Percentiles rank a stretch among this genome's conserved stretches.
Evolutionary conservation across 371 early-diverging fungal species (phyloP).

Genomic region (Rhizopus sp.): DNA sequence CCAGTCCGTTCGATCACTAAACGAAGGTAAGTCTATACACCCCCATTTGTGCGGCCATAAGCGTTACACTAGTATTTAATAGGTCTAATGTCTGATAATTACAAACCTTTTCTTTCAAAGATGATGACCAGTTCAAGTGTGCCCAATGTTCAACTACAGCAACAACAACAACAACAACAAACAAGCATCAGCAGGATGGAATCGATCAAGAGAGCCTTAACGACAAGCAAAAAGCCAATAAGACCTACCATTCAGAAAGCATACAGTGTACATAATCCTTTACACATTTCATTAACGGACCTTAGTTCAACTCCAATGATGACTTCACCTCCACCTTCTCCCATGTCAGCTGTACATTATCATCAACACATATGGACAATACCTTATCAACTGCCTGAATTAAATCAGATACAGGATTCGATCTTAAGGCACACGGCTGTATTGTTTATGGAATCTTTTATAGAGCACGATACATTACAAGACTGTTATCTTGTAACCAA

Average conservation of each 20-base stretch:
- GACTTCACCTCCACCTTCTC: conserved; percentile 24
- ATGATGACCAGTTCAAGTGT: not conserved
- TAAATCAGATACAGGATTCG: conserved; percentile 16
- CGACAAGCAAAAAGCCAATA: conserved; percentile 14
- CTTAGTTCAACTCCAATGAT: conserved; percentile 4
- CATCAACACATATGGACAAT: conserved; percentile 16
- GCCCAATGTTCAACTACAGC: not conserved
- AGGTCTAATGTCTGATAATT: not conserved
- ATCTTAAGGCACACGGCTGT: conserved; percentile 22
- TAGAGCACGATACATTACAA: not conserved
- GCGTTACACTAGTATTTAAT: too few relatives aligned
- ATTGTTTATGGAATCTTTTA: conserved; percentile 12
- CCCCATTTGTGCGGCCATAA: not conserved
- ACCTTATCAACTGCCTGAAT: conserved; percentile 16
- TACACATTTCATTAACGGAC: conserved; percentile 20
- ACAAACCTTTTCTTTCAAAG: conserved; percentile 3
- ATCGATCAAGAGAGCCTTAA: conserved; percentile 20
- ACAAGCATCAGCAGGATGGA: conserved; percentile 13
- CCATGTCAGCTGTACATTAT: conserved; percentile 9
- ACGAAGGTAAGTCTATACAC: not conserved
- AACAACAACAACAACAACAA: not conserved
- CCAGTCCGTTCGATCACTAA: not conserved
- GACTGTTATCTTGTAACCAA: conserved; percentile 11
- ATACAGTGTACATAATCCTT: conserved; percentile 9
- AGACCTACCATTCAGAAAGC: conserved; percentile 2